Base-by-base conservation (phyloP, 2,329 filamentous ascomycete species). In the Ceratocystis cubensis region DNA sequence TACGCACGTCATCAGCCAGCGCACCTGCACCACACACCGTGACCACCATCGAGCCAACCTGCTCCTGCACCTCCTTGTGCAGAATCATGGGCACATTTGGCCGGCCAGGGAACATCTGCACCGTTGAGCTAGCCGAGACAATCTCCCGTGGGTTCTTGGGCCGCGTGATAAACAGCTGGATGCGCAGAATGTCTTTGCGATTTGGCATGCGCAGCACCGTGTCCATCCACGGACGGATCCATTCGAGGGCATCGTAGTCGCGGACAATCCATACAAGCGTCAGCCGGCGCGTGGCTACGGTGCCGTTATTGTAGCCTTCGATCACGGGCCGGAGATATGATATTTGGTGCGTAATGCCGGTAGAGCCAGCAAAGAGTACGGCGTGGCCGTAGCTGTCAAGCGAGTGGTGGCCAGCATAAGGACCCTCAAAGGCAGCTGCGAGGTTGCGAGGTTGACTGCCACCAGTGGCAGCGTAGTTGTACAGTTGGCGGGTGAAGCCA, bases 301-400 rank as follows among this genome's bases (percentile, higher is more conserved):
- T 91, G 68, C 85, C 84, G 0, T 84, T 79, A 65, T 84, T 84
- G 75, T 83, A 88, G 3, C 88, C 88, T 65, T 85, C 78, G 67
- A 93, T 82, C 3, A 93, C 79, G 64, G 94, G 87, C 66, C 86
- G 87, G 7, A 96, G 82, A 75, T 95, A 96, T 44, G 91, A 89
- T 37, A 97, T 84, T 74, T 96, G 91, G 75, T 97, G 93, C 0
- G 93, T 96, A 76, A 99, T 97, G 69, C 94, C 94, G 4, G 94
- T 91, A 67, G 93, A 90, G 66, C 91, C 92, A 13, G 93, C 92
- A 73, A 96, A 91, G 66, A 99, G 86, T 69, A 99, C 84, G 57
- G 87, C 86, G 56, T 95, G 94, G 48, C 94, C 93, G 75, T 96
- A 97, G 6, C 92, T 96, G 75, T 91, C 87, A 70, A 97, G 86